phyloP scores from a whole-genome alignment of 345 rosid species.

The Hypericum perforatum region DNA sequence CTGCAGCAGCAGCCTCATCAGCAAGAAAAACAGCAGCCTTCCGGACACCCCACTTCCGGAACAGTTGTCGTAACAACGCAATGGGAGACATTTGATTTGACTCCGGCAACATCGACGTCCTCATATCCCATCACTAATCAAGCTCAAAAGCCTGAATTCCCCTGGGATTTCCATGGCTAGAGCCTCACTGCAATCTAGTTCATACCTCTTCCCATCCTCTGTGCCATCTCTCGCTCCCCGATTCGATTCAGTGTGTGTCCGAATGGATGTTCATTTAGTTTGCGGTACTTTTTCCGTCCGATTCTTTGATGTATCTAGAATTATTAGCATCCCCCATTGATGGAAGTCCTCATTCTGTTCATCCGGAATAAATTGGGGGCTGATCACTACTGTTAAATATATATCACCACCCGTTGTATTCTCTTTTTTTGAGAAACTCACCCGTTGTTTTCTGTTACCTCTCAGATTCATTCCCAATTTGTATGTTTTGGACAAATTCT shows the following conservation, averaged over 20 bases:
- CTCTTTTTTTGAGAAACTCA: too few species aligned
- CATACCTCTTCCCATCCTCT: conserved; percentile 9
- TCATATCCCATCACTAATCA: conserved; percentile 20
- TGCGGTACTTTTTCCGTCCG: conserved; percentile 20
- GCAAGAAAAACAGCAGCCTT: conserved; percentile 17
- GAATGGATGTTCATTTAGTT: conserved; percentile 33
- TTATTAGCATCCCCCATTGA: conserved; percentile 27
- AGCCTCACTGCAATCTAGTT: conserved; percentile 5
- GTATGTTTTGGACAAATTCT: too few species aligned
- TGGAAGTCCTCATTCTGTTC: conserved; percentile 16
- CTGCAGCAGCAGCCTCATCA: conserved; percentile 22
- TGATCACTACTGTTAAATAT: conserved; percentile 10
- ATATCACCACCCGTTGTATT: too few species aligned
- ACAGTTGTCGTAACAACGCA: conserved; percentile 59
- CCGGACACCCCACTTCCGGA: conserved; percentile 38
- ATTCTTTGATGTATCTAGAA: conserved; percentile 90
- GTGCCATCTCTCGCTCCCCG: conserved; percentile 1
- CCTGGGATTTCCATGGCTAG: conserved; percentile 87
- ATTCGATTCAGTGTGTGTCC: conserved; percentile 35
- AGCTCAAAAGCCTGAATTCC: conserved; percentile 52
- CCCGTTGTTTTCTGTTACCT: too few species aligned
- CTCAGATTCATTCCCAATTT: too few species aligned
- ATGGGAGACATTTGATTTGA: conserved; percentile 90
- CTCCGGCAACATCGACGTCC: conserved; percentile 24
- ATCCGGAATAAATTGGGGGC: conserved; percentile 44